phyloP scores from a whole-genome alignment of 805 yeast genomes.

The Allodekkera sacchari region DNA sequence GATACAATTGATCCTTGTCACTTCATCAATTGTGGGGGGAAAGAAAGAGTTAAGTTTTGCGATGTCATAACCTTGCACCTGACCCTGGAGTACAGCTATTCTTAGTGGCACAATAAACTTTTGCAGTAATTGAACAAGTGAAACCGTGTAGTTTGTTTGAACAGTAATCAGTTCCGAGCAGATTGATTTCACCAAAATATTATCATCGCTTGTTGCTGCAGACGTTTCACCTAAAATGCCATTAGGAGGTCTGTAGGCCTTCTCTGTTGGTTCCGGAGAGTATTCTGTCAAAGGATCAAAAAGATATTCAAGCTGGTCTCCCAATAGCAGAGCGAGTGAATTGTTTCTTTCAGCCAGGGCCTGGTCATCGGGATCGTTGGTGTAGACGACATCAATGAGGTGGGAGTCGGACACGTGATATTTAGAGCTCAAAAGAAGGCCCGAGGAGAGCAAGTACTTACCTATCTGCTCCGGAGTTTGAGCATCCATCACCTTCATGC shows the following conservation, averaged over 20 bases:
- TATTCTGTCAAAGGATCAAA: conserved; percentile 89
- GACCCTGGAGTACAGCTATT: conserved; percentile 52
- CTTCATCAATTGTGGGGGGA: conserved; percentile 94
- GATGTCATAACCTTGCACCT: conserved; percentile 46
- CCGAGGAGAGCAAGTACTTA: conserved; percentile 46
- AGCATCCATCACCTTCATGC: conserved; percentile 46
- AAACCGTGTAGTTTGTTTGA: conserved; percentile 68
- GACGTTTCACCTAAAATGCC: conserved; percentile 1
- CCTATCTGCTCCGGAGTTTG: conserved; percentile 54
- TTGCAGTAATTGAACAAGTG: conserved; percentile 67
- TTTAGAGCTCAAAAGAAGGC: conserved; percentile 36
- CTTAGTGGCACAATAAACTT: conserved; percentile 74
- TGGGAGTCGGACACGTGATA: conserved; percentile 33
- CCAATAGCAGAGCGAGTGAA: conserved; percentile 64
- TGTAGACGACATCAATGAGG: conserved; percentile 67
- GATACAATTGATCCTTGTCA: conserved; percentile 81
- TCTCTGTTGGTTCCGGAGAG: conserved; percentile 81
- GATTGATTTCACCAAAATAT: conserved; percentile 38
- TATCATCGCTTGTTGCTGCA: conserved; percentile 17
- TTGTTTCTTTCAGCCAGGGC: conserved; percentile 50
- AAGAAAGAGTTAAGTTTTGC: conserved; percentile 67
- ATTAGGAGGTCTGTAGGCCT: conserved; percentile 57
- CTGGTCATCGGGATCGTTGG: conserved; percentile 22
- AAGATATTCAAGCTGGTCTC: conserved; percentile 78
- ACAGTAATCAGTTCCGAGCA: conserved; percentile 59